phyloP scores from a whole-genome alignment of 345 rosid species.

The Citrus sinensis region DNA sequence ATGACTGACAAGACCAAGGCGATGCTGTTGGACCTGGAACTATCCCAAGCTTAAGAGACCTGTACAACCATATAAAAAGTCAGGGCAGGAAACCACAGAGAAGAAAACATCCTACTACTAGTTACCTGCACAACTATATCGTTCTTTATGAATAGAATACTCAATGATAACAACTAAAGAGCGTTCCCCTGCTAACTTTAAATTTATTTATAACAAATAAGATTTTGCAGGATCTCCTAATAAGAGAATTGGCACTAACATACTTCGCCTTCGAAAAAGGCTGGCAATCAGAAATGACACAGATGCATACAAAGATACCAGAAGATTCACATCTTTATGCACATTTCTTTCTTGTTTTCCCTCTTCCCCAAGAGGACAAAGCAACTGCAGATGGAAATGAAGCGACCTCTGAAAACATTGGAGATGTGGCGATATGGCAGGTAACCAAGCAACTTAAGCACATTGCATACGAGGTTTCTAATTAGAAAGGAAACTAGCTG shows the following conservation, averaged over 20 bases:
- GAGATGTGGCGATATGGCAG: background rate
- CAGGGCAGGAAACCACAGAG: conserved; percentile 5
- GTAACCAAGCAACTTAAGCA: background rate
- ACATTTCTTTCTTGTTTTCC: background rate
- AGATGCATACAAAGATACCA: background rate
- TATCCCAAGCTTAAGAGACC: conserved; percentile 83
- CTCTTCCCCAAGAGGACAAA: background rate
- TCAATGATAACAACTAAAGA: background rate
- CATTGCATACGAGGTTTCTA: background rate
- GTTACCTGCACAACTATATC: background rate
- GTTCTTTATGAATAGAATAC: background rate
- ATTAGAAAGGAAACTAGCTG: background rate
- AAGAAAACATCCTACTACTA: background rate
- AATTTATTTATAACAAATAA: background rate
- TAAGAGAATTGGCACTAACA: background rate
- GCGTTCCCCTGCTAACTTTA: background rate
- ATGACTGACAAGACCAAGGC: conserved; percentile 49
- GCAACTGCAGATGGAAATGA: background rate
- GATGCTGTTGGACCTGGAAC: conserved; percentile 54
- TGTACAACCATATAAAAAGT: conserved; percentile 22
- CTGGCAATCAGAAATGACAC: background rate
- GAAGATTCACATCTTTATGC: background rate
- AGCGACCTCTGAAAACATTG: background rate
- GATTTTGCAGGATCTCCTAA: background rate
- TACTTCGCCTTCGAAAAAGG: background rate